Evolutionary conservation across 805 yeast genomes (phyloP), one percentile per base, ranked within the genome.

Genomic region (Wickerhamiella allomyrinae): DNA sequence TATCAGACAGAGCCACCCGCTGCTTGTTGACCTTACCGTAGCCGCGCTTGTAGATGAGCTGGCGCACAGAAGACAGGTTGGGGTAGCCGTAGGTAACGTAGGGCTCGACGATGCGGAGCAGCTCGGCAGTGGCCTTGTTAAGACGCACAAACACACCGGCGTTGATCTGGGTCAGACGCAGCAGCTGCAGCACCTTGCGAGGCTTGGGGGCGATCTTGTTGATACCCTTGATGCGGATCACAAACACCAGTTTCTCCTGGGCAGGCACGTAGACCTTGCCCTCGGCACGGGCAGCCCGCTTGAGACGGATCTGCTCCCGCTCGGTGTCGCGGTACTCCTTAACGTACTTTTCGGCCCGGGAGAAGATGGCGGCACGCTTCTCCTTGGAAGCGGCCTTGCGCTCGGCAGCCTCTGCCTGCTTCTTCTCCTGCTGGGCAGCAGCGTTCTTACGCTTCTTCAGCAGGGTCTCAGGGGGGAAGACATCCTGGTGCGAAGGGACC

Each of bases 211-310:
- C 83, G 61, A 87, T 85, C 81, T 86, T 87, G 87, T 75, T 82
- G 70, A 87, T 84, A 87, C 96, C 96, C 89, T 87, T 87, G 79
- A 87, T 87, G 81, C 97, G 85, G 69, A 87, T 77, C 64, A 87
- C 94, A 69, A 87, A 85, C 56, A 84, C 94, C 63, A 87, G 80
- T 72, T 84, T 86, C 63, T 79, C 77, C 77, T 87, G 89, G 69
- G 94, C 95, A 63, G 78, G 85, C 61, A 85, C 93, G 76, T 77
- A 85, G 84, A 77, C 83, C 62, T 91, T 79, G 71, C 87, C 89
- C 64, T 76, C 70, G 67, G 91, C 89, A 73, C 80, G 82, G 59
- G 95, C 94, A 55, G 50, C 57, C 22, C 57, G 83, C 85, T 73
- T 93, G 79, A 78, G 81, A 77, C 65, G 94, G 93, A 50, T 73